Evolutionary conservation across 305 asterid species (phyloP), one percentile per base, ranked within the genome.

Genomic region (Fraxinus sp.): DNA sequence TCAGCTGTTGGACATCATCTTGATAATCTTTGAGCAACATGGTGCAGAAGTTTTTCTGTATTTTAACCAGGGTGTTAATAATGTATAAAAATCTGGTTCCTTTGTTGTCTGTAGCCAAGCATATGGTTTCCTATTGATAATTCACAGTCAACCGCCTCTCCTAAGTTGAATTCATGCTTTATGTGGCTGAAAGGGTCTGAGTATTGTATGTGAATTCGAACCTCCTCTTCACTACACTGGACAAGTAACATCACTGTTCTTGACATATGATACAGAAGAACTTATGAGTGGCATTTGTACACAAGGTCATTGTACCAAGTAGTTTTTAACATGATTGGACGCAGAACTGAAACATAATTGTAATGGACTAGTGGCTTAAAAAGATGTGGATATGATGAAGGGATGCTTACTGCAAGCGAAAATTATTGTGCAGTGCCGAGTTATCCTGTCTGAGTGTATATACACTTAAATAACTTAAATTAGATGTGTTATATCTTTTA

Each of bases 1-100:
- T 32, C 14, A 46, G 24, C 3, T 71, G 83, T 20, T 44, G 57
- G 24, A 46, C 72, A 80, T 30, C 59, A 3, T 49, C 59, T 7
- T 64, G 14, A 24, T 24, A 64, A 9, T 64, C 32, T 11, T 24
- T 24, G 35, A 26, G 33, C 73, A 64, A 64, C 32, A 1, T 64
- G 72, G 72, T 22, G 72, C 72, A 20, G 72, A 64, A 24, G 33
- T 9, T 44, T 36, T 28, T 24, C 6, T 59, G 72, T 64, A 64
- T 64, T 9, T 64, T 24, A 64, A 20, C 72, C 32, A 64, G 64
- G 81, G 77, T 26, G 74, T 35, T 75, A 36, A 76, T 75, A 36
- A 71, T 78, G 57, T 37, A 39, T 46, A 35, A 36, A 46, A 0
- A 11, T 24, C 9, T 62, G 2, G 11, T 33, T 62, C 14, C 20